These are phyloP conservation scores for Herpetomonas tarakana DNA, from an alignment of 208 protist species.

Conservation along the genomic window DNA sequence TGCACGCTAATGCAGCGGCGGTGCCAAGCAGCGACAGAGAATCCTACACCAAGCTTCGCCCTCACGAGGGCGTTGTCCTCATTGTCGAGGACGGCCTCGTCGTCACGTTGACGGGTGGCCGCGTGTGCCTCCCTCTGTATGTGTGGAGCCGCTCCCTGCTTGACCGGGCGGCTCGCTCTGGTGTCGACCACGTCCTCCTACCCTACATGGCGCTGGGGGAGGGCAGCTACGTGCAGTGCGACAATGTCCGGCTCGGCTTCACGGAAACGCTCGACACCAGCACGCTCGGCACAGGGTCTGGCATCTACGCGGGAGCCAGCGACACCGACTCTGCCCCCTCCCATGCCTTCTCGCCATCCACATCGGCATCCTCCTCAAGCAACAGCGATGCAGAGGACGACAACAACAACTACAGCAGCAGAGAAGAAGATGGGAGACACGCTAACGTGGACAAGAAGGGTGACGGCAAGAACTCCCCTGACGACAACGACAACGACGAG, in stretches of 20 bases:
- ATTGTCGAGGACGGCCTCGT: slow-evolving; percentile 67
- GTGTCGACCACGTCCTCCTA: slow-evolving; percentile 42
- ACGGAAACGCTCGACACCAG: slow-evolving; percentile 13
- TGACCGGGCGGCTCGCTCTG: slow-evolving; percentile 22
- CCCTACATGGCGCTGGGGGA: slow-evolving; percentile 75
- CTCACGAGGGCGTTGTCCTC: slow-evolving; percentile 38
- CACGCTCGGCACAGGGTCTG: slow-evolving; percentile 4
- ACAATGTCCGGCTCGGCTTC: slow-evolving; percentile 46
- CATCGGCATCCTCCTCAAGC: too few relatives aligned
- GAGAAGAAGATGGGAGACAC: too few relatives aligned
- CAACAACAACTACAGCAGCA: too few relatives aligned
- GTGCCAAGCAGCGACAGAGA: neutral
- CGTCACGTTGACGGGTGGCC: slow-evolving; percentile 59
- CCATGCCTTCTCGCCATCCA: too few relatives aligned
- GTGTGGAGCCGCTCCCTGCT: slow-evolving; percentile 21
- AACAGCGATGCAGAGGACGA: too few relatives aligned
- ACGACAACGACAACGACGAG: too few relatives aligned
- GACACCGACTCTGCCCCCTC: too few relatives aligned
- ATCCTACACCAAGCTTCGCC: slow-evolving; percentile 5
- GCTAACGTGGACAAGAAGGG: too few relatives aligned
- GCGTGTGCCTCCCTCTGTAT: slow-evolving; percentile 45
- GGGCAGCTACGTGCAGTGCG: slow-evolving; percentile 65
- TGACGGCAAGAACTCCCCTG: too few relatives aligned
- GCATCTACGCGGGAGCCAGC: too few relatives aligned
- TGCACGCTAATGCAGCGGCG: neutral